Percentiles rank a stretch among this genome's conserved stretches.
Evolutionary conservation across 192 early-diverging fungal genomes (phyloP).

Genomic region (Physocladia obscura): DNA sequence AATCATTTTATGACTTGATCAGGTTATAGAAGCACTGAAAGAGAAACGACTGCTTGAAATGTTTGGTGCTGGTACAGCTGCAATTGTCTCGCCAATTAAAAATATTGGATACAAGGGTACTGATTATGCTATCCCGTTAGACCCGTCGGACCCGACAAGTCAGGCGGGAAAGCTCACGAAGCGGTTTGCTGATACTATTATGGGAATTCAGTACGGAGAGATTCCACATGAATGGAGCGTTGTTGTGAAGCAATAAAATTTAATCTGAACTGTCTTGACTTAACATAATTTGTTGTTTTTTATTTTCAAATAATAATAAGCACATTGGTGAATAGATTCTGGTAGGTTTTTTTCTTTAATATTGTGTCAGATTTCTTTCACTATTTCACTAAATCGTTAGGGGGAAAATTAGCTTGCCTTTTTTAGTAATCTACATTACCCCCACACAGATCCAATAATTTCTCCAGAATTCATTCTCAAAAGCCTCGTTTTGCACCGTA

Average conservation of each 20-base stretch:
- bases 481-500: no score
- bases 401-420: no score
- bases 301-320: no score
- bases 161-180: constrained; percentile 86
- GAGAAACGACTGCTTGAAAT: constrained; percentile 82
- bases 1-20: no score
- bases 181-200: constrained; percentile 79
- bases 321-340: no score
- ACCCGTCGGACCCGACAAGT: constrained; percentile 69
- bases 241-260: constrained; percentile 56
- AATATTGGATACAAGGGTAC: constrained; percentile 73
- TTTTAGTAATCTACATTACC: no score
- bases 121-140: constrained; percentile 84
- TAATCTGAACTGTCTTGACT: background rate
- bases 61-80: constrained; percentile 95
- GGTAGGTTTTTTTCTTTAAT: no score
- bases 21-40: constrained; percentile 60
- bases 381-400: no score
- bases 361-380: no score
- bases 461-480: no score
- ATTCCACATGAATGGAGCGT: constrained; percentile 83
- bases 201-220: constrained; percentile 95
- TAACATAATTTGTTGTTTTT: no score
- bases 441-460: no score
- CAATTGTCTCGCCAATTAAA: constrained; percentile 92